phyloP scores from a whole-genome alignment of 345 rosid genomes.

The Camelina laxa region DNA sequence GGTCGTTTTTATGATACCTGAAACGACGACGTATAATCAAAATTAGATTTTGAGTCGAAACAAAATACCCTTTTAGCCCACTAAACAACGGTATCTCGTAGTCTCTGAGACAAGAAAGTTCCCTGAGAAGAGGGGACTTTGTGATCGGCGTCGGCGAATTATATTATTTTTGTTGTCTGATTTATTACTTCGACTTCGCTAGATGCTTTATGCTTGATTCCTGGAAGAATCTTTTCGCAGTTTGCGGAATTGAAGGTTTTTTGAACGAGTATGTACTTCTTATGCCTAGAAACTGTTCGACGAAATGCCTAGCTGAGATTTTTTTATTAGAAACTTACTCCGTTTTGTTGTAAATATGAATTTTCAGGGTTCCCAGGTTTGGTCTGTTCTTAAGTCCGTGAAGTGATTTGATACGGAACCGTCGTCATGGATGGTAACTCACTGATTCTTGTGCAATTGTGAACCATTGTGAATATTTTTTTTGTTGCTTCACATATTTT shows the following conservation, averaged over 20 bases:
- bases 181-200: not conserved
- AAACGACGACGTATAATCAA: not conserved
- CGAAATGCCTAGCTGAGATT: constrained; percentile 29
- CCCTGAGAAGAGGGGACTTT: constrained; percentile 64
- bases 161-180: constrained; percentile 52
- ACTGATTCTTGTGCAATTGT: constrained; percentile 12
- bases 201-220: not conserved
- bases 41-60: not conserved
- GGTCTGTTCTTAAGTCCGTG: not conserved
- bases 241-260: not conserved
- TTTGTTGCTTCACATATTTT: not conserved
- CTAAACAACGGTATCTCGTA: not conserved
- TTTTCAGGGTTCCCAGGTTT: constrained; percentile 22
- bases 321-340: too few species aligned
- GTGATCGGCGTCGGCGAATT: constrained; percentile 57
- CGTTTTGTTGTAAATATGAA: not conserved
- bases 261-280: not conserved
- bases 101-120: constrained; percentile 47
- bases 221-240: not conserved
- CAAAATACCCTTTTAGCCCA: not conserved
- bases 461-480: not conserved
- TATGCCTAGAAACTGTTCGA: constrained; percentile 41
- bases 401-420: constrained; percentile 20
- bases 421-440: constrained; percentile 47
- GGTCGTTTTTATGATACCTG: not conserved